Conservation (phyloP, 305 asterid genomes). For the Fraxinus velutina region DNA sequence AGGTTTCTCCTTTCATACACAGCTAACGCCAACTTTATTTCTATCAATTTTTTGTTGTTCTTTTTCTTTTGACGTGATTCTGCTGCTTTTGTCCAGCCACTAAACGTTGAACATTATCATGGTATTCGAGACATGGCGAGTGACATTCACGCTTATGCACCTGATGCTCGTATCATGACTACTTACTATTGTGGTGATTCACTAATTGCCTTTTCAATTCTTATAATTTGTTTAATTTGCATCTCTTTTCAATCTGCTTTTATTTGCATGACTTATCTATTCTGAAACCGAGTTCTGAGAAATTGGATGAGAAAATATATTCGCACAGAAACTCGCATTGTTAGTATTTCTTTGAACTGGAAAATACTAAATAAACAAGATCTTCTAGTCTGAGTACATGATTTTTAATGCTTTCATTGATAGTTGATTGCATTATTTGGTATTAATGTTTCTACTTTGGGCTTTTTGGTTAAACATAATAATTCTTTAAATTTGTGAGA, state of each 20-base stretch:
- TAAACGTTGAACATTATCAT: slow-evolving; percentile 75
- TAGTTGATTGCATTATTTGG: neutral
- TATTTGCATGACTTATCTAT: neutral
- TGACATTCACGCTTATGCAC: slow-evolving; percentile 95
- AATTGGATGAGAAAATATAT: neutral
- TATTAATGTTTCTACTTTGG: neutral
- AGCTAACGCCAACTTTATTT: neutral
- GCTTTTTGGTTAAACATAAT: neutral
- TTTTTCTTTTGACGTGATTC: slow-evolving; percentile 19
- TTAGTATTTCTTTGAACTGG: neutral
- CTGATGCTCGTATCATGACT: slow-evolving; percentile 96
- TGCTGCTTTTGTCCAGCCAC: slow-evolving; percentile 58
- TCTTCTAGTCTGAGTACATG: neutral
- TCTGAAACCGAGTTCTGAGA: neutral
- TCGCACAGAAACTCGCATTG: neutral
- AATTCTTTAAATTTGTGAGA: neutral
- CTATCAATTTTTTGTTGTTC: slow-evolving; percentile 1
- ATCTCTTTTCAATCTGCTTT: slow-evolving; percentile 3
- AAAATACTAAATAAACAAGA: neutral
- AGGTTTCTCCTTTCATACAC: slow-evolving; percentile 3
- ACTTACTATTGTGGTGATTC: slow-evolving; percentile 83
- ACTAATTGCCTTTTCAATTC: slow-evolving; percentile 19
- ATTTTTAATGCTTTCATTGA: neutral
- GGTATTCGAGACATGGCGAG: slow-evolving; percentile 80
- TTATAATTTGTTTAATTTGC: neutral